Percentiles rank a stretch among this genome's conserved stretches.
phyloP scores from a whole-genome alignment of 208 protist species.

The Leishmania gerbilli region DNA sequence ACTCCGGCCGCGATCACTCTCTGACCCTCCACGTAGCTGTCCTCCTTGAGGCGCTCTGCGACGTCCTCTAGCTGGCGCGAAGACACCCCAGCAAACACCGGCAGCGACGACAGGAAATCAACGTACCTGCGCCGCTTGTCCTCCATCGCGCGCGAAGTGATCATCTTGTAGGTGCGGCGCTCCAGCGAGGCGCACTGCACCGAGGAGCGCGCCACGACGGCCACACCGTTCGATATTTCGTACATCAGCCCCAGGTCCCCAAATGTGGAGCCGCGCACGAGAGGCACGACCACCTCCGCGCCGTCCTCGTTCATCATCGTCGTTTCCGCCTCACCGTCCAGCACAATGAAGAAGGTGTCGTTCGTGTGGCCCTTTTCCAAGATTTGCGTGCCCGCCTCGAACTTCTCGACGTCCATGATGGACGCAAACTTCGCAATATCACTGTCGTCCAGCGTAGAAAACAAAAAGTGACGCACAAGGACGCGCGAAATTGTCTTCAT shows the following conservation, averaged over 20 bases:
- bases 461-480: conserved; percentile 72
- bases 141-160: conserved; percentile 56
- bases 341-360: conserved; percentile 71
- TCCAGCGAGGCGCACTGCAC: conserved; percentile 63
- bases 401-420: conserved; percentile 61
- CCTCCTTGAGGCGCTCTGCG: conserved; percentile 64
- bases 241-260: conserved; percentile 70
- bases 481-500: conserved; percentile 52
- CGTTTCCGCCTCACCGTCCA: conserved; percentile 53
- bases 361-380: conserved; percentile 39
- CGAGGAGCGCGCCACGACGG: conserved; percentile 33
- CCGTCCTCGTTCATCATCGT: conserved; percentile 26
- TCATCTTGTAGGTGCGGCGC: conserved; percentile 72
- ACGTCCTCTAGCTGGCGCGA: conserved; percentile 43
- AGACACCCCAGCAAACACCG: conserved; percentile 39
- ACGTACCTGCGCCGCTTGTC: conserved; percentile 58
- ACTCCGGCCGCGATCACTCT: conserved; percentile 58
- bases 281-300: conserved; percentile 17
- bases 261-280: conserved; percentile 45
- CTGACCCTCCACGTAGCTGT: conserved; percentile 49
- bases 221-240: conserved; percentile 36
- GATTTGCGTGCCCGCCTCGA: conserved; percentile 33
- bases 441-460: conserved; percentile 72
- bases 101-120: conserved; percentile 49
- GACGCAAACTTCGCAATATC: conserved; percentile 54